phyloP scores from a whole-genome alignment of 2,329 filamentous ascomycete genomes.

The Dactylellina haptotyla region DNA sequence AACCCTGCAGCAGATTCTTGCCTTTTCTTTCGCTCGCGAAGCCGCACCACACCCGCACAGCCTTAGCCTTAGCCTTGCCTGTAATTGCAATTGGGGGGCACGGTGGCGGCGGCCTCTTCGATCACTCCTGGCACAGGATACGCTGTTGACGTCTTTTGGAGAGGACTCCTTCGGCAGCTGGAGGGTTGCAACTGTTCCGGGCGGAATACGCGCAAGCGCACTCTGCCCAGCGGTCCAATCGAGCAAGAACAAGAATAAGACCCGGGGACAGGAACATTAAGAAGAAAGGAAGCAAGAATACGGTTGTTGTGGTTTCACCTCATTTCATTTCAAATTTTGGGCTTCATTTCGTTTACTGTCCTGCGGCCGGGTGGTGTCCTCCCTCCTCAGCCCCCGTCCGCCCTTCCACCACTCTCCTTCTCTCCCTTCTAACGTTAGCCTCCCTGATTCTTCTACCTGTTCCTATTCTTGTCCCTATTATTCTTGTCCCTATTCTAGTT shows the following conservation, averaged over 20 bases:
- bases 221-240: background rate
- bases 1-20: background rate
- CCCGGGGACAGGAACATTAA: background rate
- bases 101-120: too few species aligned
- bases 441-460: slow-evolving; percentile 59
- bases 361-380: background rate
- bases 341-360: slow-evolving; percentile 14
- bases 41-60: background rate
- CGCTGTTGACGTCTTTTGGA: background rate
- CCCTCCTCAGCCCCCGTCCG: slow-evolving; percentile 3
- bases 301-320: slow-evolving; percentile 64
- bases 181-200: background rate
- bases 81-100: too few species aligned
- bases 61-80: background rate
- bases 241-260: too few species aligned
- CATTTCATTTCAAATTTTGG: slow-evolving; percentile 69
- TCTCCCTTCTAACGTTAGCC: slow-evolving; percentile 13
- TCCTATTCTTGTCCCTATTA: slow-evolving; percentile 40
- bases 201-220: background rate
- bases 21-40: background rate
- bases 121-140: too few species aligned
- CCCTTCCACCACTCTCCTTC: background rate
- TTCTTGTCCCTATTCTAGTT: slow-evolving; percentile 17
- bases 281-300: background rate
- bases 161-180: background rate